Base-by-base conservation (phyloP, 2,329 filamentous ascomycete species). In the Fusarium domesticum region DNA sequence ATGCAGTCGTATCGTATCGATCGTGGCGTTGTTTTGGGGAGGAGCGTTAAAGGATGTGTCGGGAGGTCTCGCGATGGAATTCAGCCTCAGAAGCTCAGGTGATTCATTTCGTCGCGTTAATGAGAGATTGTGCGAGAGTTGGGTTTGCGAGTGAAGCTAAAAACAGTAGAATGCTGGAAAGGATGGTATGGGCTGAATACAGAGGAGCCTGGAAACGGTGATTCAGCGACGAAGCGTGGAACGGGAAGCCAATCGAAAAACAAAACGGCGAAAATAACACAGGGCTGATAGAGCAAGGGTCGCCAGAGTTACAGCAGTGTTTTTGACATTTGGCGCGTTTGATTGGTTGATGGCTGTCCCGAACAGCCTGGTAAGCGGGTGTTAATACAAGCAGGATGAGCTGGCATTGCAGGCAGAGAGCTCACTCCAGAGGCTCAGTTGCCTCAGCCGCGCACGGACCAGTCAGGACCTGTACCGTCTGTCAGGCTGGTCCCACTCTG, bases 151-250 rank as follows among this genome's bases (percentile, higher is more conserved):
- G 39, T 45, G 32, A 35, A 47, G 44, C 40, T 47, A 47, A 44
- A 44, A 47, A 47, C 20, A 23, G 32, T 23, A 54, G 48, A 54
- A 54, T n/a, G n/a, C n/a, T n/a, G n/a, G n/a, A 54, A 48, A 23
- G 17, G n/a, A 48, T 47, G 50, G 50, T 47, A 40, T 37, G 43
- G 49, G 50, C 54, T 54, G 50, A 42, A 38, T 35, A 33, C 32
- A 23, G 44, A 34, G 43, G 53, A 42, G 45, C 37, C 44, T 48
- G 44, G 42, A 53, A 28, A 28, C 23, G 23, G 23, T 28, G 49
- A 48, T 38, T 40, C 35, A 60, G 58, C 58, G 58, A 60, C 56
- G 58, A 60, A 59, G 57, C 54, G 49, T 60, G 57, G 48, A 43
- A 34, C 45, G 43, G 46, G 50, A 51, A 56, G 55, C 55, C 51